Conservation (phyloP, 108 stramenopile genomes). For the Nitzschia palea region DNA sequence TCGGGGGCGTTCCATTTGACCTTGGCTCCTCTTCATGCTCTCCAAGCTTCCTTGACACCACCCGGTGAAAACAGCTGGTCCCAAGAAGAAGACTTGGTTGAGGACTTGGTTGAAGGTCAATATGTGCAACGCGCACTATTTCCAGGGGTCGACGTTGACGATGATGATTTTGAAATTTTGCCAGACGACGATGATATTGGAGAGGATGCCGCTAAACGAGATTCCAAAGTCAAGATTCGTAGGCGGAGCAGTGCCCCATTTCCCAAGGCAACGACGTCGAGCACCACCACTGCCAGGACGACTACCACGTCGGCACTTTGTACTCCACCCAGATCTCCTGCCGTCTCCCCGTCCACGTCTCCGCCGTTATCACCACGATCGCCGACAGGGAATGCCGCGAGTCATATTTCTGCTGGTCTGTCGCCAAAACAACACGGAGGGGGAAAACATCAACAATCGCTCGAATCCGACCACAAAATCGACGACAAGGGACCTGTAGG, state of each 20-base stretch:
- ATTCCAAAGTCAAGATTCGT: neutral
- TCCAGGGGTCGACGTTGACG: neutral
- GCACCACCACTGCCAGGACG: too few relatives aligned
- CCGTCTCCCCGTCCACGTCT: neutral
- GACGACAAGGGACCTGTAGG: too few relatives aligned
- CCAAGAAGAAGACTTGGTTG: too few relatives aligned
- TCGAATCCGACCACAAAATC: too few relatives aligned
- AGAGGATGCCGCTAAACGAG: constrained; percentile 1
- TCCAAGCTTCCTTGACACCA: neutral
- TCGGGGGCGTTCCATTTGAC: neutral
- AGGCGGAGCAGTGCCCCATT: neutral
- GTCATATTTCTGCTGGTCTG: neutral
- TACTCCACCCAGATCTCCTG: neutral
- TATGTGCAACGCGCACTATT: too few relatives aligned
- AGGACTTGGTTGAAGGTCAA: too few relatives aligned
- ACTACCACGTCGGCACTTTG: neutral
- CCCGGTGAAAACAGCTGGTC: too few relatives aligned
- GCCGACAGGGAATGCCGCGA: neutral
- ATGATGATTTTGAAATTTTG: constrained; percentile 30
- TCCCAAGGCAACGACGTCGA: too few relatives aligned
- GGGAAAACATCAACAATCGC: neutral
- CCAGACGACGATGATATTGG: constrained; percentile 30
- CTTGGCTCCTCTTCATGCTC: neutral
- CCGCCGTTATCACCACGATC: neutral
- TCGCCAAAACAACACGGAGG: neutral